Evolutionary conservation across 805 yeast species (phyloP).

Genomic region (Candida hispaniensis): DNA sequence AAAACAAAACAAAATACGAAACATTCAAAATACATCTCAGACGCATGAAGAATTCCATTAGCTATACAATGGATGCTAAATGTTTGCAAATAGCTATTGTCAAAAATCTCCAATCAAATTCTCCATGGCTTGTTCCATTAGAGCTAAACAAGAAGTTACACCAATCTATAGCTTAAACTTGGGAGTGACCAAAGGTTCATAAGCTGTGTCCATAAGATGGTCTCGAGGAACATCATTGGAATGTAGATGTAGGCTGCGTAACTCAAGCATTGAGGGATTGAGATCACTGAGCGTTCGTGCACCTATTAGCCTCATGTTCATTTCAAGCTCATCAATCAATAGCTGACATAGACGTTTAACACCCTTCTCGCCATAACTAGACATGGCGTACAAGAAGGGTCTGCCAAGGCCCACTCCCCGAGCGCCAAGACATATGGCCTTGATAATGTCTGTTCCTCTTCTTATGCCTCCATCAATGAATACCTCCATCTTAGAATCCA

Average conservation of each 20-base stretch:
- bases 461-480: slow-evolving; percentile 70
- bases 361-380: slow-evolving; percentile 72
- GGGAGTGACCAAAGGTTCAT: slow-evolving; percentile 46
- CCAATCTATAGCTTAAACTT: too few species aligned
- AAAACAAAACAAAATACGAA: too few species aligned
- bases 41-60: too few species aligned
- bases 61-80: too few species aligned
- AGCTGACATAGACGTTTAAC: slow-evolving; percentile 54
- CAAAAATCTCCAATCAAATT: too few species aligned
- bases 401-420: slow-evolving; percentile 66
- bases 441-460: slow-evolving; percentile 66
- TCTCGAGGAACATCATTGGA: slow-evolving; percentile 40
- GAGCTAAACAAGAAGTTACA: too few species aligned
- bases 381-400: slow-evolving; percentile 65
- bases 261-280: slow-evolving; percentile 51
- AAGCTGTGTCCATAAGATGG: slow-evolving; percentile 42
- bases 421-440: slow-evolving; percentile 70
- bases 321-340: slow-evolving; percentile 56
- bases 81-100: too few species aligned
- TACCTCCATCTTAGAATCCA: slow-evolving; percentile 43
- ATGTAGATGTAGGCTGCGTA: slow-evolving; percentile 34
- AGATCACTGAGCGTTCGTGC: slow-evolving; percentile 51
- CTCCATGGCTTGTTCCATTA: too few species aligned
- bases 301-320: slow-evolving; percentile 75
- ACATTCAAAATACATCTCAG: too few species aligned